Conservation (phyloP, 1,284 basidiomycete species). For the Rhizoctonia solani region DNA sequence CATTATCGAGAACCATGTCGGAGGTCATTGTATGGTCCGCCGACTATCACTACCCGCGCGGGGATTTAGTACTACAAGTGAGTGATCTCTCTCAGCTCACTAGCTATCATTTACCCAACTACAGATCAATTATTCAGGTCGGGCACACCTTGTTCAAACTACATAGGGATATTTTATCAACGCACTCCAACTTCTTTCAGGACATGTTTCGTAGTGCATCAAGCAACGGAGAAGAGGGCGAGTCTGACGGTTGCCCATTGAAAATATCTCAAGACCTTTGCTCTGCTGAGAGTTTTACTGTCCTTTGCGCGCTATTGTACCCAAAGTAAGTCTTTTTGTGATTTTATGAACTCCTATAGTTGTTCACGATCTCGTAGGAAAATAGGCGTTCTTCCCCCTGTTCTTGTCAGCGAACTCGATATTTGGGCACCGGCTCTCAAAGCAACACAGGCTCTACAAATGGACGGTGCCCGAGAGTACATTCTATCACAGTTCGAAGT, state of each 20-base stretch:
- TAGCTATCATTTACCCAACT: too few species aligned
- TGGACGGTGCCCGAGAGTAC: not conserved
- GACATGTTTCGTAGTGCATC: not conserved
- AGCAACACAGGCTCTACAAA: not conserved
- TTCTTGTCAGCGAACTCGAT: not conserved
- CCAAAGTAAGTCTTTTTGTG: not conserved
- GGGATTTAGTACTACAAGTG: too few species aligned
- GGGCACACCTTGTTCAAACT: not conserved
- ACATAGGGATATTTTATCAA: not conserved
- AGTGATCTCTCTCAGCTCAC: too few species aligned
- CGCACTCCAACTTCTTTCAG: not conserved
- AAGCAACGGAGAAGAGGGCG: not conserved
- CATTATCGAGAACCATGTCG: too few species aligned
- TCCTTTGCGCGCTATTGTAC: not conserved
- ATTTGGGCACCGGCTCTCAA: not conserved
- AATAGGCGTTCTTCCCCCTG: not conserved
- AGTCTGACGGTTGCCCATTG: not conserved
- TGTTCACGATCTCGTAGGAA: not conserved
- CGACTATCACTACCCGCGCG: too few species aligned
- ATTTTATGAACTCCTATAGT: not conserved
- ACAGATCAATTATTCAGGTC: not conserved
- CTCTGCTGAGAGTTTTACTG: not conserved
- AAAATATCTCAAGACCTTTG: not conserved
- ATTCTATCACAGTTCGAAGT: not conserved
- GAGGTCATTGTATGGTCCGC: too few species aligned